These are phyloP conservation scores for Pseudogymnoascus sp. DNA, from an alignment of 2,329 filamentous ascomycete genomes.

Conservation along the genomic window DNA sequence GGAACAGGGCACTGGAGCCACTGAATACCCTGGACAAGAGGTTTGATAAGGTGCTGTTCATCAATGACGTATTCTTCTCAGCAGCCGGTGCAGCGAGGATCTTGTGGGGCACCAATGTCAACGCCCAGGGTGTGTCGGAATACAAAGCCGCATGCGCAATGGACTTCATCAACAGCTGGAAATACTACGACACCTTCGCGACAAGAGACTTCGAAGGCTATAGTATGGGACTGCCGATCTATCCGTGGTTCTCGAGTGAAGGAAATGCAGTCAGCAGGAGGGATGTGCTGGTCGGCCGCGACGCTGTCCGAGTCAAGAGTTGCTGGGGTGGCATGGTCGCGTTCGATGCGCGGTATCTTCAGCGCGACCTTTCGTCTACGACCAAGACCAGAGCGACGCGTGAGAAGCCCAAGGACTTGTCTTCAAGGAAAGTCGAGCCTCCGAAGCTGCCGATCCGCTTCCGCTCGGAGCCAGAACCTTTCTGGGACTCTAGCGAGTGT, in stretches of 20 bases:
- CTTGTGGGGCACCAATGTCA: conserved; percentile 54
- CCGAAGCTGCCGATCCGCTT: conserved; percentile 43
- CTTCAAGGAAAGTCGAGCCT: conserved; percentile 23
- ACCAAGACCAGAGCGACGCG: neutral
- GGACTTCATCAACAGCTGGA: conserved; percentile 61
- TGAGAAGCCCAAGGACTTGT: conserved; percentile 19
- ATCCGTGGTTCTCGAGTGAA: conserved; percentile 55
- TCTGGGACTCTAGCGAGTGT: conserved; percentile 59
- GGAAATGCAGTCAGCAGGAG: conserved; percentile 48
- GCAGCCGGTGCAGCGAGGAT: conserved; percentile 47
- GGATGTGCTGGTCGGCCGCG: conserved; percentile 54
- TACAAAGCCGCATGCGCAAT: conserved; percentile 66
- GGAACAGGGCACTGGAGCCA: conserved; percentile 62
- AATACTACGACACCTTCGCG: conserved; percentile 69
- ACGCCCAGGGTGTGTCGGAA: conserved; percentile 27
- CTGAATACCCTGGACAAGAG: conserved; percentile 41
- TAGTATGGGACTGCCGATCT: conserved; percentile 56
- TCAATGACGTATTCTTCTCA: conserved; percentile 58
- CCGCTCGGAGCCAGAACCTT: conserved; percentile 50
- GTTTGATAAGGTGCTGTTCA: conserved; percentile 53
- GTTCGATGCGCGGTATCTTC: conserved; percentile 55
- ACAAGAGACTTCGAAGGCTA: conserved; percentile 60
- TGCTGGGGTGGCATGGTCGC: conserved; percentile 75
- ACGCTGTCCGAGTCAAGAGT: conserved; percentile 61
- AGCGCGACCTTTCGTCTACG: conserved; percentile 29